Percentiles rank a stretch among this genome's conserved stretches.
Evolutionary conservation across 2,329 filamentous ascomycete genomes (phyloP).

Genomic region (Aspergillus arachidicola): DNA sequence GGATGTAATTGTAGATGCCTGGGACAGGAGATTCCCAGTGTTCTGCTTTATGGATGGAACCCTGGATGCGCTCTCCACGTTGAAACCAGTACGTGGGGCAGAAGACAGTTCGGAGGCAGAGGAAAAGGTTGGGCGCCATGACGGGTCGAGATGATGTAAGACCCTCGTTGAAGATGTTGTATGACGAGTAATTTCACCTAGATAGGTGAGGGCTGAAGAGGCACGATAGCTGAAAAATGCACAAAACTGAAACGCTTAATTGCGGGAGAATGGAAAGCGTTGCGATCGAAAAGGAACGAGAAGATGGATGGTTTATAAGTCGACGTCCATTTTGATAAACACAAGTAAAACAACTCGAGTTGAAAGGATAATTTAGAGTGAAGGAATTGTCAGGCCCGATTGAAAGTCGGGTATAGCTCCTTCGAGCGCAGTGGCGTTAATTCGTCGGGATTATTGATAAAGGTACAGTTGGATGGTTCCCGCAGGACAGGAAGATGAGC

Average conservation of each 20-base stretch:
- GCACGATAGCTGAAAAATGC: not conserved
- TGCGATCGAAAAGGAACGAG: slow-evolving; percentile 13
- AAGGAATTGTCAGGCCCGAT: not conserved
- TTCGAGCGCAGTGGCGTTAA: not conserved
- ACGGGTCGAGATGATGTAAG: slow-evolving; percentile 5
- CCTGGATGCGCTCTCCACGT: slow-evolving; percentile 40
- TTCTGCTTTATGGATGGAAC: slow-evolving; percentile 46
- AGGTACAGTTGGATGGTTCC: slow-evolving; percentile 1
- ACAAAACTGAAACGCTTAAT: slow-evolving; percentile 29
- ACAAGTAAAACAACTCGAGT: slow-evolving; percentile 23
- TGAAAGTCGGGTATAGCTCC: not conserved
- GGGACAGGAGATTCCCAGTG: slow-evolving; percentile 53
- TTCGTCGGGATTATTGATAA: not conserved
- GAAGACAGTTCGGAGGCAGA: slow-evolving; percentile 52
- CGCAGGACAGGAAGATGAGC: slow-evolving; percentile 7
- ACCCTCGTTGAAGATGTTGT: not conserved
- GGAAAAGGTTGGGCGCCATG: slow-evolving; percentile 56
- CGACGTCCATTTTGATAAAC: slow-evolving; percentile 34
- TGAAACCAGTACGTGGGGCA: slow-evolving; percentile 55
- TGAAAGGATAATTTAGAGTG: slow-evolving; percentile 14
- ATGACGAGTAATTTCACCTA: not conserved
- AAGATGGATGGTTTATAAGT: slow-evolving; percentile 29
- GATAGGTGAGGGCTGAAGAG: slow-evolving; percentile 10
- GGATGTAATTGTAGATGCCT: slow-evolving; percentile 54
- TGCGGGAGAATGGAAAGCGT: slow-evolving; percentile 15